Evolutionary conservation across 768 basidiomycete species (phyloP), one percentile per base, ranked within the genome.

Genomic region (Boletus subcaerulescens): DNA sequence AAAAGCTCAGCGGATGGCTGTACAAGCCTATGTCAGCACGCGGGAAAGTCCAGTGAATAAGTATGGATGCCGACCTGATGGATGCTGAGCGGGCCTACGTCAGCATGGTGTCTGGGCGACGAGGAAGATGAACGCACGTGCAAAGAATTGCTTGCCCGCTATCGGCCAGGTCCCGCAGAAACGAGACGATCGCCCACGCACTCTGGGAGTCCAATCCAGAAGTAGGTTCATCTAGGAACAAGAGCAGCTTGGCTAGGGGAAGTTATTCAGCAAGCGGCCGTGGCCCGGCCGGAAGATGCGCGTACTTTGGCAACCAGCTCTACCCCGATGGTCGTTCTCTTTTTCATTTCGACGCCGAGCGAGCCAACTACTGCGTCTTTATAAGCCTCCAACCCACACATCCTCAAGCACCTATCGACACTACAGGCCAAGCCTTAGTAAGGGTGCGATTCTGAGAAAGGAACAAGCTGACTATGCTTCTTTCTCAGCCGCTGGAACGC

Each of bases 161-260:
- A 55, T 88, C 80, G 9, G 91, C 90, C 31, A 94, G 81, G 44
- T 84, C 79, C 11, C 86, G 77, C 42, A 94, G 74, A 74, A 94
- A 91, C 3, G 77, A 72, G 50, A 91, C 74, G 57, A 93, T 91
- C 5, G 85, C 85, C 89, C 90, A 91, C 3, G 91, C 91, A 50
- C 85, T 88, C 69, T 92, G 90, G 3, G 90, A 91, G 67, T 93
- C 91, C 15, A 94, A 76, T 33, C 92, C 91, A 24, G 89, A 86
- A 0, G 93, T 95, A 0, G 93, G 93, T 67, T 95, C 92, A 64
- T 94, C 93, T 35, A 93, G 72, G 76, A 95, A 94, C 17, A 95
- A 77, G 0, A 96, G 75, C 0, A 93, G 74, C 66, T 83, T 2
- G 91, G 93, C 85, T 85, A 55, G 5, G 15, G 18, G 20, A 31